Conservation (phyloP, 768 basidiomycete genomes). For the Tubosaeta sp. region DNA sequence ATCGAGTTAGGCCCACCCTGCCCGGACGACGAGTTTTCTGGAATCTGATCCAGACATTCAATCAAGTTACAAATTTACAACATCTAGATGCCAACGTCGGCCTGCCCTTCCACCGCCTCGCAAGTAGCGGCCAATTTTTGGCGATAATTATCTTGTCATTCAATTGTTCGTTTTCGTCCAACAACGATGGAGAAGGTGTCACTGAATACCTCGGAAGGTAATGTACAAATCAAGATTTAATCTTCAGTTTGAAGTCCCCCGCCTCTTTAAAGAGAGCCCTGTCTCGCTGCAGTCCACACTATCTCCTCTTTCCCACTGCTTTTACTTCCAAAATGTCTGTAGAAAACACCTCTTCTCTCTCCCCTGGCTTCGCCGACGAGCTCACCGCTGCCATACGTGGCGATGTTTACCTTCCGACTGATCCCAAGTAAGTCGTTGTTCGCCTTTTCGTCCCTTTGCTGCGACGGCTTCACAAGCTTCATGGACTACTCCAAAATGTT, state of each 20-base stretch:
- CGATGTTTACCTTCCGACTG: conserved; percentile 40
- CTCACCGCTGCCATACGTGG: conserved; percentile 45
- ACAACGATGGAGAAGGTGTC: background rate
- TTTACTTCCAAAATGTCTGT: conserved; percentile 14
- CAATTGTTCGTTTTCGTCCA: background rate
- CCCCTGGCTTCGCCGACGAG: conserved; percentile 39
- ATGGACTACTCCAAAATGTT: conserved; percentile 46
- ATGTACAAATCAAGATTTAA: conserved; percentile 12
- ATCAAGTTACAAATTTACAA: background rate
- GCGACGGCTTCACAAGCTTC: conserved; percentile 20
- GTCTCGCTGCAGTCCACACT: conserved; percentile 3
- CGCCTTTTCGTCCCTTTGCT: background rate
- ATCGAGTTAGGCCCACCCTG: background rate
- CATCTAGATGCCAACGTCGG: conserved; percentile 9
- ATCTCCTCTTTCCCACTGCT: conserved; percentile 1
- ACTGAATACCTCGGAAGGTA: background rate
- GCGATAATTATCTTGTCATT: background rate
- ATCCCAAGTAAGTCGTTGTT: conserved; percentile 34
- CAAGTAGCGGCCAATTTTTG: background rate
- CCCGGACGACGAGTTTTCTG: background rate
- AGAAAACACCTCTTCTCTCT: conserved; percentile 5
- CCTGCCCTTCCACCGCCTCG: conserved; percentile 11
- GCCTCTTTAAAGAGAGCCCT: conserved; percentile 14
- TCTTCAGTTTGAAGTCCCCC: conserved; percentile 2
- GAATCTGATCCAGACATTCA: conserved; percentile 6